Conservation (phyloP, 495 filamentous ascomycete species). For the Podospora comata region DNA sequence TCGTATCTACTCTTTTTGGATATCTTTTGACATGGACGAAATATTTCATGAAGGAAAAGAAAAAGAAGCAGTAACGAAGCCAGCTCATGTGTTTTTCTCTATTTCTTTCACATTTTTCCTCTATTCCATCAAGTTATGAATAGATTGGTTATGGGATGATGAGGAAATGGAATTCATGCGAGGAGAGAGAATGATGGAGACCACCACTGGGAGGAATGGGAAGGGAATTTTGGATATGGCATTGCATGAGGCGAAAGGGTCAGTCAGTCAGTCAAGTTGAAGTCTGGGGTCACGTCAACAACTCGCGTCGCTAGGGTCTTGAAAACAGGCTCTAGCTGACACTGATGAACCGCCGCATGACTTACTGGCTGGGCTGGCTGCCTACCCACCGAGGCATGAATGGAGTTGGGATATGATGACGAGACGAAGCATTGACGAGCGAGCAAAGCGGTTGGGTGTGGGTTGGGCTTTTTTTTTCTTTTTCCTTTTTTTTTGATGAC, state of each 20-base stretch:
- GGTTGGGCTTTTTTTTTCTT: slow-evolving; percentile 18
- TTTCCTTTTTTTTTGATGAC: slow-evolving; percentile 13
- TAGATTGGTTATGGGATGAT: neutral
- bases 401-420: neutral
- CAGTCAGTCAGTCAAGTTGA: neutral
- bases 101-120: neutral
- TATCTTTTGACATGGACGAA: slow-evolving; percentile 12
- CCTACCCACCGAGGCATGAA: slow-evolving; percentile 3
- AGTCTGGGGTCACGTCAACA: neutral
- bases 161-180: neutral
- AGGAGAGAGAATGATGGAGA: neutral
- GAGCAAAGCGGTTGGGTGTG: neutral
- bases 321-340: neutral
- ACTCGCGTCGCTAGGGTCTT: neutral
- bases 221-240: neutral
- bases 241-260: neutral
- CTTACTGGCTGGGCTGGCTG: slow-evolving; percentile 2
- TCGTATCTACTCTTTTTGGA: slow-evolving; percentile 3
- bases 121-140: neutral
- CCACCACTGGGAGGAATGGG: neutral
- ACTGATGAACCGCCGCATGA: slow-evolving; percentile 1
- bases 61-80: slow-evolving; percentile 33
- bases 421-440: neutral
- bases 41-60: slow-evolving; percentile 11
- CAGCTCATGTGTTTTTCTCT: slow-evolving; percentile 16